Evolutionary conservation across 352 stramenopile species (phyloP), one percentile per base, ranked within the genome.

Genomic region (Phytophthora pseudosyringae): DNA sequence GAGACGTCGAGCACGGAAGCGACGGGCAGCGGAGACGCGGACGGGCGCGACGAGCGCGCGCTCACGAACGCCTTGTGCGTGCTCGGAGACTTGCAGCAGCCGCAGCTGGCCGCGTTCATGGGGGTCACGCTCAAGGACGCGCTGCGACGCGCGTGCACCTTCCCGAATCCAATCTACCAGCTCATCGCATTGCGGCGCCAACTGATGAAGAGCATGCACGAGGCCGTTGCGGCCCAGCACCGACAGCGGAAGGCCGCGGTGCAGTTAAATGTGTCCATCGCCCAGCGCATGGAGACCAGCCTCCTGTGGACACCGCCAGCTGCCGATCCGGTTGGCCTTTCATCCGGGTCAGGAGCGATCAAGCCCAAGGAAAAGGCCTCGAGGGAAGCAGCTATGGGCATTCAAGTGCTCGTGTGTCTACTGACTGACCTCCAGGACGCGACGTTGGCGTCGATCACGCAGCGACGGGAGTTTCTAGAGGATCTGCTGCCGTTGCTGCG

Each of bases 201-300:
- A 29, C 83, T 94, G 45, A 63, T 94, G 33, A 70, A 75, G 0
- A 83, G 72, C 26, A 76, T 94, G 35, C 76, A 88, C 40, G 80
- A 86, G 4, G 81, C 81, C 0, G 69, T 88, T 5, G 58, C 64
- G 0, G 35, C 64, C 11, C 77, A 86, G 32, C 80, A 87, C 35
- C 75, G 82, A 35, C 76, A 86, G n/a, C 64, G 75, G 36, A 67
- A 69, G 28, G 43, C 67, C 11, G 48, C 61, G 4, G 16, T 70
- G 4, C 31, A 78, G 35, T 31, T 48, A 36, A 75, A 53, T 50
- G 2, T 70, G 29, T 28, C 21, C 12, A 61, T 70, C 26, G 39
- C 38, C 0, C 54, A 73, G 33, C 48, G n/a, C 25, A 18, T 72
- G 16, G 40, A 68, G 28, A 64, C 3, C 7, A 63, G 38, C 50